Evolutionary conservation across 192 early-diverging fungal species (phyloP).

Genomic region (Umbelopsis ramanniana): DNA sequence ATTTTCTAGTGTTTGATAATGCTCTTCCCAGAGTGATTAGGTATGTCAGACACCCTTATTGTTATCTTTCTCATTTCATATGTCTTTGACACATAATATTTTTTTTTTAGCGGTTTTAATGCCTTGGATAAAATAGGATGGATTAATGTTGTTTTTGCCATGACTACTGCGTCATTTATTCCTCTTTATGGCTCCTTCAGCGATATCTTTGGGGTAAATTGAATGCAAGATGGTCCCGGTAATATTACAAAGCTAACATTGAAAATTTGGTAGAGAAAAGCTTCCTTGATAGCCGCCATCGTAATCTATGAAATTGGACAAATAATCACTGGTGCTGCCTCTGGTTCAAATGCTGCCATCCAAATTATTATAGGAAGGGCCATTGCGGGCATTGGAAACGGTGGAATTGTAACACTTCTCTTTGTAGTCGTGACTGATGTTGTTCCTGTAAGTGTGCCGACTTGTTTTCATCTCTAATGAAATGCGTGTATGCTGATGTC

Average conservation of each 20-base stretch:
- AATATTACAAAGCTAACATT: background rate
- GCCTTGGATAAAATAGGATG: slow-evolving; percentile 67
- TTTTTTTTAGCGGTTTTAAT: slow-evolving; percentile 46
- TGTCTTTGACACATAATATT: background rate
- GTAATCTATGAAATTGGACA: slow-evolving; percentile 76
- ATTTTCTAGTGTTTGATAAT: background rate
- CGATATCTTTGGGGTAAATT: slow-evolving; percentile 82
- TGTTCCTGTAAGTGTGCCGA: slow-evolving; percentile 50
- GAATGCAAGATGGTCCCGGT: slow-evolving; percentile 54
- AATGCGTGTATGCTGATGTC: background rate
- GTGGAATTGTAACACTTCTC: slow-evolving; percentile 71
- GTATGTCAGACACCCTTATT: background rate
- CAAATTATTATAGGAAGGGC: slow-evolving; percentile 71
- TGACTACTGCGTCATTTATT: slow-evolving; percentile 66
- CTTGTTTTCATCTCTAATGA: background rate
- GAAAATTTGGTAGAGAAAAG: slow-evolving; percentile 58
- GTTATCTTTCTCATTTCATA: background rate
- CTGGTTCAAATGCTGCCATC: background rate
- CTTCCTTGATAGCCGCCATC: slow-evolving; percentile 72
- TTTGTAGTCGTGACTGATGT: slow-evolving; percentile 84
- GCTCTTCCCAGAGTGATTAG: background rate
- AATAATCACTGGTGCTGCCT: slow-evolving; percentile 54
- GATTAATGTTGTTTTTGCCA: slow-evolving; percentile 69
- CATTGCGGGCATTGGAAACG: slow-evolving; percentile 84
- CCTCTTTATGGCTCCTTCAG: slow-evolving; percentile 78